These are phyloP conservation scores for Mycena floridula DNA, from an alignment of 768 basidiomycete genomes.

Conservation along the genomic window DNA sequence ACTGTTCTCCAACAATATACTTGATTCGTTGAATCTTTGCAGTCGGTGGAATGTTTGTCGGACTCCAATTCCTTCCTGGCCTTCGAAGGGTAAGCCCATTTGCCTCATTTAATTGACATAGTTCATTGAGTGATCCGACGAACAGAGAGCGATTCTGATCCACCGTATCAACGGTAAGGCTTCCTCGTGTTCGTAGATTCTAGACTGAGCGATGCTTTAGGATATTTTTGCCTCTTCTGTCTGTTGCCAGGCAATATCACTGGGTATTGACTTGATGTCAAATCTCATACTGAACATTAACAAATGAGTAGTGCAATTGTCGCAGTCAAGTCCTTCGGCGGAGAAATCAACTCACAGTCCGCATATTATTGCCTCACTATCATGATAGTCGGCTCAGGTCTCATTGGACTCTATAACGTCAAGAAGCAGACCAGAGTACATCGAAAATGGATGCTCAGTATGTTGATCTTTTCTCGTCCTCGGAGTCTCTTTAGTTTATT, in stretches of 20 bases:
- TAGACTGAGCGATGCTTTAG: constrained; percentile 1
- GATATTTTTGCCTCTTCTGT: constrained; percentile 12
- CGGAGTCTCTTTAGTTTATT: too few species aligned
- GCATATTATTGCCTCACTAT: constrained; percentile 16
- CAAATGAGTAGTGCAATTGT: too few species aligned
- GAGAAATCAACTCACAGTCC: constrained; percentile 19
- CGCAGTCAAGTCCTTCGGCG: constrained; percentile 15
- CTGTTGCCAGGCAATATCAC: constrained; percentile 15
- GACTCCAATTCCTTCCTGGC: constrained; percentile 19
- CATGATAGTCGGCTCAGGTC: constrained; percentile 12
- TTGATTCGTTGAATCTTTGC: neutral
- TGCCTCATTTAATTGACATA: neutral
- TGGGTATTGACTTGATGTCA: too few species aligned
- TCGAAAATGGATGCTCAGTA: constrained; percentile 23
- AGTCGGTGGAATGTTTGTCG: constrained; percentile 18
- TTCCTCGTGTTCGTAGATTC: neutral
- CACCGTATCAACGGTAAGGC: constrained; percentile 19
- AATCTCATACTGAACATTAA: too few species aligned
- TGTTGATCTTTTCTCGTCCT: too few species aligned
- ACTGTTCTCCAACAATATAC: neutral
- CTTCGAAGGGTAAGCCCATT: constrained; percentile 15
- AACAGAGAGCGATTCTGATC: constrained; percentile 12
- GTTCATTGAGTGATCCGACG: neutral
- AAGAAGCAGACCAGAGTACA: constrained; percentile 18
- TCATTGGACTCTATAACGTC: constrained; percentile 16